Evolutionary conservation across 2,329 filamentous ascomycete genomes (phyloP), one percentile per base, ranked within the genome.

Genomic region (Didymella pomorum): DNA sequence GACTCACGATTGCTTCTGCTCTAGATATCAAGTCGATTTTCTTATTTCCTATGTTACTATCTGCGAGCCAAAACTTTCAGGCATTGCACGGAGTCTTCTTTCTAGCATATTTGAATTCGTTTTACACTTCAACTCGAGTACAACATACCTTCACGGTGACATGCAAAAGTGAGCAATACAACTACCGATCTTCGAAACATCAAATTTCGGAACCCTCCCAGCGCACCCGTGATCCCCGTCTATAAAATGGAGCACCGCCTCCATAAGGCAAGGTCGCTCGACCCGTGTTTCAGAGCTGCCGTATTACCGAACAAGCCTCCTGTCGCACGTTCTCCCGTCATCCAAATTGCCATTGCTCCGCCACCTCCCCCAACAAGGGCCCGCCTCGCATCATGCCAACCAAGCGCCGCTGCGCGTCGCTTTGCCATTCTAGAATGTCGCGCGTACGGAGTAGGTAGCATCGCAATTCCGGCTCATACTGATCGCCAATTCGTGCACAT

Each of bases 1-100:
- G 56, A 43, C 29, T 60, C 52, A 55, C 35, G 52, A 60, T 56
- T 42, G 28, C 56, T 51, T 41, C 52, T 55, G 47, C 37, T 48
- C 48, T 55, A 48, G 25, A 39, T 48, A 10, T 52, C 18, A 35
- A 58, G 46, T 60, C 46, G 35, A 44, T 60, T 55, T 56, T 33
- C 33, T 39, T 48, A 29, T 55, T 60, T 60, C 46, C 42, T 52
- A 47, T 55, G 46, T 60, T 33, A 37, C 29, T n/a, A 18, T 43
- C 41, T 47, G 39, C 51, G 26, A 54, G 43, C 56, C 51, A 29
- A 48, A 25, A 35, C 16, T 21, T 3, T 3, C 7, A 14, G 56
- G 56, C 51, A 59, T 59, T 51, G 33, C 52, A 23, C 28, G 57
- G 49, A 42, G 42, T 60, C n/a, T 55, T 50, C 42, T 18, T 44